These are phyloP conservation scores for Aspergillus luchuensis DNA, from an alignment of 2,329 filamentous ascomycete genomes.

Conservation along the genomic window DNA sequence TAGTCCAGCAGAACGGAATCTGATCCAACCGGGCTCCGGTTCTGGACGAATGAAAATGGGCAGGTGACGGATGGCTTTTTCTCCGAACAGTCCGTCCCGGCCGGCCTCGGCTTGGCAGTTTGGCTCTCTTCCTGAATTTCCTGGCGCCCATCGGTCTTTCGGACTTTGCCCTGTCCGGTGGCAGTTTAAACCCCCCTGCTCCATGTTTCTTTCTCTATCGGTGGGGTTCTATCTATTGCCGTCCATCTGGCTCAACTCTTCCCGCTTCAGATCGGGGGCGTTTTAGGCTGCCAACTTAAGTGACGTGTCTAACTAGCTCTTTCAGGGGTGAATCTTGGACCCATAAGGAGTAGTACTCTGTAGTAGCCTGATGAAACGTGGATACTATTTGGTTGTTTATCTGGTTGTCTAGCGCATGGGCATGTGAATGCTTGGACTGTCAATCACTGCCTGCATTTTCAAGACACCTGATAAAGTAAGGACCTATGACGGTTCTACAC, in stretches of 20 bases:
- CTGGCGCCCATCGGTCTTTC: not conserved
- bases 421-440: too few relatives aligned
- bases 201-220: not conserved
- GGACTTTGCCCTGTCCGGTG: not conserved
- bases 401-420: not conserved
- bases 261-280: not conserved
- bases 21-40: not conserved
- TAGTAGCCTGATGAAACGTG: too few relatives aligned
- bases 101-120: not conserved
- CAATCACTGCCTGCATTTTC: too few relatives aligned
- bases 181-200: not conserved
- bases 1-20: not conserved
- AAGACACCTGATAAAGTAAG: too few relatives aligned
- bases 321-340: not conserved
- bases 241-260: not conserved
- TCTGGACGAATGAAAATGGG: not conserved
- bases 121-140: not conserved
- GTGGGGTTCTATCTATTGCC: not conserved
- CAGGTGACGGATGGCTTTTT: constrained; percentile 1
- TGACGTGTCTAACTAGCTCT: not conserved
- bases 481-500: too few relatives aligned
- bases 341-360: not conserved
- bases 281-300: not conserved
- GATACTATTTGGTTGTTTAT: not conserved
- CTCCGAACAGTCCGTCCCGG: not conserved